Conservation (phyloP, 805 yeast species). For the Lipomyces kockii region DNA sequence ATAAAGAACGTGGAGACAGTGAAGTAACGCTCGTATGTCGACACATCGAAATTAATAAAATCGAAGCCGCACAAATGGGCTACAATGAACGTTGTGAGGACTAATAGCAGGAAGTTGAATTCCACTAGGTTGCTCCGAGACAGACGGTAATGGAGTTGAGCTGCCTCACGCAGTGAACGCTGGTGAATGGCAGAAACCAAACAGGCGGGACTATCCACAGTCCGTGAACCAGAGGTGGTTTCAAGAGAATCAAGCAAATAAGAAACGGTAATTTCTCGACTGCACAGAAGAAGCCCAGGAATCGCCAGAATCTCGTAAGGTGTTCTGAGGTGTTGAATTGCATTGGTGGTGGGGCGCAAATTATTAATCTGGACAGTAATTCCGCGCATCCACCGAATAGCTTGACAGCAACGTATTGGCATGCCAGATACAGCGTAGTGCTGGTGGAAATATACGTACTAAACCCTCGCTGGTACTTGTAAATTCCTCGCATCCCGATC, state of each 20-base stretch:
- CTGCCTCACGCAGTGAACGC: not conserved
- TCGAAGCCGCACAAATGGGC: not conserved
- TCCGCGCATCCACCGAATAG: no score
- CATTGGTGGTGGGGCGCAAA: not conserved
- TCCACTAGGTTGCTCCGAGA: not conserved
- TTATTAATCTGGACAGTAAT: no score
- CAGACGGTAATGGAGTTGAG: not conserved
- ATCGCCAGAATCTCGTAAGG: no score
- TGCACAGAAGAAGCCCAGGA: no score
- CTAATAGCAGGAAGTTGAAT: slow-evolving; percentile 11
- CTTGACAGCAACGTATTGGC: no score
- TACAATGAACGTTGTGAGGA: not conserved
- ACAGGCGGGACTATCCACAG: not conserved
- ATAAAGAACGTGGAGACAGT: not conserved
- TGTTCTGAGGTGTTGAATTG: not conserved
- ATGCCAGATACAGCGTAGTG: not conserved
- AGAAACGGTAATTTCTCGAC: no score
- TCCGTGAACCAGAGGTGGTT: no score
- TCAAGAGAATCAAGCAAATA: no score
- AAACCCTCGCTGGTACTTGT: not conserved
- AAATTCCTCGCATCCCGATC: no score
- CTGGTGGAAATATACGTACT: not conserved
- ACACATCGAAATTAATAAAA: not conserved
- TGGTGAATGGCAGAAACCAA: not conserved
- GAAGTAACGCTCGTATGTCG: not conserved